Conservation (phyloP, 139 green algal species). For the Chlamydomonas schloesseri region DNA sequence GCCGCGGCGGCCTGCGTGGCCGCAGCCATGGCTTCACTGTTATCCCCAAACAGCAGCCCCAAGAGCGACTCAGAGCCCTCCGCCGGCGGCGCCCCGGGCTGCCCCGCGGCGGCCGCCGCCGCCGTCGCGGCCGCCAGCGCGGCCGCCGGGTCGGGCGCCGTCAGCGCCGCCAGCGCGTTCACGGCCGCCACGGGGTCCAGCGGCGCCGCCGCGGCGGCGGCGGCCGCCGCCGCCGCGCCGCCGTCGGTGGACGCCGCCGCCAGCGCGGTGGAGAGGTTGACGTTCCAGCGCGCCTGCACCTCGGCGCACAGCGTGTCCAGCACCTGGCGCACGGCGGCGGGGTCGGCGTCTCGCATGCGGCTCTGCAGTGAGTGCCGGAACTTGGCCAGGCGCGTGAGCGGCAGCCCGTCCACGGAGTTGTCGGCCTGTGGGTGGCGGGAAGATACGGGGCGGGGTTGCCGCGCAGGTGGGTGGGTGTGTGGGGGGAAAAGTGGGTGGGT, state of each 20-base stretch:
- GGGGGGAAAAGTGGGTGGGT: no score
- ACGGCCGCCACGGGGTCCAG: background rate
- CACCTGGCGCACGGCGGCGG: background rate
- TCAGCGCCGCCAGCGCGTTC: background rate
- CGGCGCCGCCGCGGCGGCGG: background rate
- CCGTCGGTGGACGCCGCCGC: background rate
- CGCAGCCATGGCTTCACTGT: background rate
- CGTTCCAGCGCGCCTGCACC: constrained; percentile 14
- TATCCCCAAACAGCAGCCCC: no score
- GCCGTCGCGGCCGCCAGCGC: background rate
- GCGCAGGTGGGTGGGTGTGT: no score
- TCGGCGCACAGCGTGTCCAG: constrained; percentile 27
- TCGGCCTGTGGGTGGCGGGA: background rate
- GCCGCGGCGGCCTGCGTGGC: background rate
- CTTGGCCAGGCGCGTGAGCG: constrained; percentile 31
- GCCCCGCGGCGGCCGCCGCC: background rate
- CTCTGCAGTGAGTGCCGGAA: constrained; percentile 8
- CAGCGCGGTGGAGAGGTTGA: constrained; percentile 7
- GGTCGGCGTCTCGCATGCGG: constrained; percentile 28
- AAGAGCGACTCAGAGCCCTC: no score
- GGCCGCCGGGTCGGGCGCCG: background rate
- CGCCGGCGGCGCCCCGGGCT: background rate
- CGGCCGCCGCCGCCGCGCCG: background rate
- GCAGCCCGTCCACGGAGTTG: background rate
- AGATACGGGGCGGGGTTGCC: background rate